Conservation (phyloP, 176 grass and related monocot genomes). For the Hyparrhenia diplandra region DNA sequence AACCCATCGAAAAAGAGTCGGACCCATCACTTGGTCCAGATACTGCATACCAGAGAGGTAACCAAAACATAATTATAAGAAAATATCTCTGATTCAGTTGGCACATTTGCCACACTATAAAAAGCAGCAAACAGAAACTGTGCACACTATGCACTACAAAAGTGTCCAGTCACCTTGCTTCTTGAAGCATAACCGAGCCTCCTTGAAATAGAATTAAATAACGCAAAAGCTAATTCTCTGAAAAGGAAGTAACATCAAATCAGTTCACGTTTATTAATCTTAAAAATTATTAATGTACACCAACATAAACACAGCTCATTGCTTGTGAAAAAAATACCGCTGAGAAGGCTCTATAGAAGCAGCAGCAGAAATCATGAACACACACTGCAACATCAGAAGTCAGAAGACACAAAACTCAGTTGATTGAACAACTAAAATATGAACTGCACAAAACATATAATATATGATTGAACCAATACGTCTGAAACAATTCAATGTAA, state of each 20-base stretch:
- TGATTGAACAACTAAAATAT: slow-evolving; percentile 1
- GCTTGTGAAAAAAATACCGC: slow-evolving; percentile 43
- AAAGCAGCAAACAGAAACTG: neutral
- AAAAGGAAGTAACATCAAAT: neutral
- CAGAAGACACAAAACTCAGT: slow-evolving; percentile 9
- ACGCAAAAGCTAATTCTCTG: slow-evolving; percentile 72
- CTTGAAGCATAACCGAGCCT: slow-evolving; percentile 64
- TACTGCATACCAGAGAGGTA: slow-evolving; percentile 47
- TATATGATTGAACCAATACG: neutral
- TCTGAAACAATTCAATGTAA: neutral
- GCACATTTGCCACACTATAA: neutral
- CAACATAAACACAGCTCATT: slow-evolving; percentile 10
- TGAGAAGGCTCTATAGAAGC: slow-evolving; percentile 75
- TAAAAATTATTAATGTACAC: neutral
- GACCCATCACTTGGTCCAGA: slow-evolving; percentile 76
- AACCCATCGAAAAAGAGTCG: slow-evolving; percentile 80
- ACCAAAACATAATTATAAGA: slow-evolving; percentile 16
- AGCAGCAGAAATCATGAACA: slow-evolving; percentile 90
- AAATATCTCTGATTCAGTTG: neutral
- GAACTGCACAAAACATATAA: neutral
- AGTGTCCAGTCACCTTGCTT: slow-evolving; percentile 56
- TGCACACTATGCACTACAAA: neutral
- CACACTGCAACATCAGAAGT: slow-evolving; percentile 44
- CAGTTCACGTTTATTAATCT: neutral
- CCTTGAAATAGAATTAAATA: slow-evolving; percentile 80